Base-by-base conservation (phyloP, 495 filamentous ascomycete species). In the Bryoglossum gracile region DNA sequence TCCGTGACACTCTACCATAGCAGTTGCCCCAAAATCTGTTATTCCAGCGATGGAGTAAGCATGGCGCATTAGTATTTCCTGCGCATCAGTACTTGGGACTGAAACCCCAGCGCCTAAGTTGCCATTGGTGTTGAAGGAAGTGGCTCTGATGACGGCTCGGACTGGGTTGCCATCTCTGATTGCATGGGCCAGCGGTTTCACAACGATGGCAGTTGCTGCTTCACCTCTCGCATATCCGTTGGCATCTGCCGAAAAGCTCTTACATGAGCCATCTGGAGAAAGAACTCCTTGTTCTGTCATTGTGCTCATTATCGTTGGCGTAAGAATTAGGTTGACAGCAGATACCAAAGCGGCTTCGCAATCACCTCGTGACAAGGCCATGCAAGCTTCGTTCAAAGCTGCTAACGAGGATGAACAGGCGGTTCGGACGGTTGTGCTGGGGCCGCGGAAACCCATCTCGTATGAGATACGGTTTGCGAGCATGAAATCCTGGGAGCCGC, bases 201-300 rank as follows among this genome's bases (percentile, higher is more conserved):
- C 53, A 23, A 75, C 66, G 1, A 86, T 45, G 26, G 74, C 69
- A 35, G 65, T 72, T n/a, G 78, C 65, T 2, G 71, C 83, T 55
- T 87, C 84, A 3, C 70, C 84, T 9, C 82, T 69, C 0, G 65
- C 82, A 54, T 82, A 87, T 0, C 84, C 84, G 48, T 81, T 70
- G 16, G 81, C 84, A 8, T 62, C 46, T 0, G 67, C 68, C 54
- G 83, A 79, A 50, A 84, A 89, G 0, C 79, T 74, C 46, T 76
- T 70, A 38, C 75, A 85, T 11, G 62, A 64, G 2, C 69, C 69
- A n/a, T 65, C 62, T 4, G 65, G 60, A 2, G 66, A 70, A 21
- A 54, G 19, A 9, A 41, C 19, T 3, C 25, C 35, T n/a, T 24
- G 14, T 6, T 8, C 33, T 1, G 42, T 30, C 40, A 49, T 37